phyloP scores from a whole-genome alignment of 805 yeast species.

The Candida ovalis region DNA sequence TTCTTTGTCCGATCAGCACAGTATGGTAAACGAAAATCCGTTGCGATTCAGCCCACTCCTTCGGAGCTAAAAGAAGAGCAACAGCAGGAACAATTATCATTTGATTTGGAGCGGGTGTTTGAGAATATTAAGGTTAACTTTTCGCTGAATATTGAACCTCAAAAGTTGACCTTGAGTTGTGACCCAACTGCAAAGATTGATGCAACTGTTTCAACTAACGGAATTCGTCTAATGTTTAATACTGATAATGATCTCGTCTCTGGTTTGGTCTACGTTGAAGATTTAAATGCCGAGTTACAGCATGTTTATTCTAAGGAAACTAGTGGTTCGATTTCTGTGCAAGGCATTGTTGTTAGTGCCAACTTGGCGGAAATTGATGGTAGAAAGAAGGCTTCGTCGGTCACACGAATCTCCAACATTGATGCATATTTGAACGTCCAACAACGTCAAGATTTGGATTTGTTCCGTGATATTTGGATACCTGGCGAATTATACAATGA shows the following conservation, averaged over 20 bases:
- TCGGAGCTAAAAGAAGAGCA: constrained; percentile 1
- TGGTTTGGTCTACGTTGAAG: constrained; percentile 45
- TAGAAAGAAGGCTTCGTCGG: constrained; percentile 44
- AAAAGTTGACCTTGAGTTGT: constrained; percentile 76
- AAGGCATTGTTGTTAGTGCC: constrained; percentile 45
- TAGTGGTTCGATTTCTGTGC: constrained; percentile 63
- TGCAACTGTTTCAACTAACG: constrained; percentile 72
- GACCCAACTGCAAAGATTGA: constrained; percentile 93
- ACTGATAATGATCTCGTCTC: constrained; percentile 42
- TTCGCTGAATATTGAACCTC: constrained; percentile 65
- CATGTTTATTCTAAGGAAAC: constrained; percentile 89
- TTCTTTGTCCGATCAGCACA: constrained; percentile 37
- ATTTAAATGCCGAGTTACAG: constrained; percentile 68
- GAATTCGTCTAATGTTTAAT: constrained; percentile 56
- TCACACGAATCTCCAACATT: constrained; percentile 47
- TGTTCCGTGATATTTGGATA: constrained; percentile 81
- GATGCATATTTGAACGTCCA: constrained; percentile 67
- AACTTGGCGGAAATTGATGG: constrained; percentile 39
- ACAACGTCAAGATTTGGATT: constrained; percentile 80
- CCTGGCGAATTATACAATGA: constrained; percentile 40
- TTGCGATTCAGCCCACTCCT: background rate
- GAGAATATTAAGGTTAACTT: constrained; percentile 58
- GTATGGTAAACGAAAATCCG: constrained; percentile 6
- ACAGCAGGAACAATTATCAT: constrained; percentile 10
- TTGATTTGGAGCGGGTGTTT: constrained; percentile 43